Conservation (phyloP, 2,329 filamentous ascomycete species). For the Trichophyton mentagrophytes region DNA sequence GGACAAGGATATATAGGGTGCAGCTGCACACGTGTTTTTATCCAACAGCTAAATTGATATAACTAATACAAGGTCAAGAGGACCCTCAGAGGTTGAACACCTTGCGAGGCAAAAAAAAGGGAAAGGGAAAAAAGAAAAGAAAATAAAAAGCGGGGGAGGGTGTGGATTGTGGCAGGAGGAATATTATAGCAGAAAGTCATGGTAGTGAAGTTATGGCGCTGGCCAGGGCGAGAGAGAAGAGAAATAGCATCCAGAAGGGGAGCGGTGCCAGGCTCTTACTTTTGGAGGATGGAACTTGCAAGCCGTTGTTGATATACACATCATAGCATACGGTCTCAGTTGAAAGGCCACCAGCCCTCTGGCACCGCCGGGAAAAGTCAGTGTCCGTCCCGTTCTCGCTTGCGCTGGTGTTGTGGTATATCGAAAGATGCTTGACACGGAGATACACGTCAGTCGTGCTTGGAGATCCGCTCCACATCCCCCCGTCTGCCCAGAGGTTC, state of each 20-base stretch:
- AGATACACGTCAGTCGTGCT: slow-evolving; percentile 19
- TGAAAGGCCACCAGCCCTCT: slow-evolving; percentile 16
- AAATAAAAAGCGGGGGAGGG: neutral
- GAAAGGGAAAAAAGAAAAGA: neutral
- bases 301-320: slow-evolving; percentile 10
- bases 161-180: too few species aligned
- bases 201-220: neutral
- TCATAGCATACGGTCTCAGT: slow-evolving; percentile 15
- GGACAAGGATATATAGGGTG: neutral
- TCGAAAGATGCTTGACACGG: slow-evolving; percentile 15
- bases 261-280: slow-evolving; percentile 7
- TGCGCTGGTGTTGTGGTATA: slow-evolving; percentile 19
- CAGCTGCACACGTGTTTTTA: neutral
- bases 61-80: neutral
- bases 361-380: slow-evolving; percentile 13
- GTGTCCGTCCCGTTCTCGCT: slow-evolving; percentile 13
- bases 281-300: slow-evolving; percentile 11
- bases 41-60: neutral
- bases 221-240: slow-evolving; percentile 9
- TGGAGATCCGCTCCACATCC: slow-evolving; percentile 18
- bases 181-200: neutral
- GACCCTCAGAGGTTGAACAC: neutral
- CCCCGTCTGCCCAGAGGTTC: slow-evolving; percentile 22
- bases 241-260: slow-evolving; percentile 10
- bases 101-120: neutral